Evolutionary conservation across 768 basidiomycete species (phyloP).

Genomic region (Coprinellus aureogranulatus): DNA sequence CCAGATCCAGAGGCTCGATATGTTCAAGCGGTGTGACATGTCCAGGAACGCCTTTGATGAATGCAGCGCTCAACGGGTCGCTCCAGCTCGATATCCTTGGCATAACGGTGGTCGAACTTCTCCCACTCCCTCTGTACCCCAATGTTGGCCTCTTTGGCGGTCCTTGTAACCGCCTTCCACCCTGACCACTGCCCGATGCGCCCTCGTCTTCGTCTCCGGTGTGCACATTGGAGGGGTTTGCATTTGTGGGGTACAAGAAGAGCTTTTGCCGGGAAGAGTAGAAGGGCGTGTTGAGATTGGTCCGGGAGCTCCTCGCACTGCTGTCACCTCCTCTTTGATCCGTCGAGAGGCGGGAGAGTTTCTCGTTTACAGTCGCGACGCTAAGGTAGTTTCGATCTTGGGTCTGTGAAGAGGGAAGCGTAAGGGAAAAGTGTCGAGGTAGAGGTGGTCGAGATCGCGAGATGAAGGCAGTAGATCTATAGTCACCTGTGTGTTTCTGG

Average conservation of each 20-base stretch:
- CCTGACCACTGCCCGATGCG: not conserved
- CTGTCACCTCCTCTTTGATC: not conserved
- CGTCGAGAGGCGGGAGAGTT: constrained; percentile 7
- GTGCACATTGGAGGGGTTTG: not conserved
- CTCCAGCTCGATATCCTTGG: constrained; percentile 20
- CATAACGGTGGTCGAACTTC: constrained; percentile 2
- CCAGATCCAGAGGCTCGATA: not conserved
- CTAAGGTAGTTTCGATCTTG: constrained; percentile 13
- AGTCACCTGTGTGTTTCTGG: constrained; percentile 22
- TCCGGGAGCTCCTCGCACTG: constrained; percentile 25
- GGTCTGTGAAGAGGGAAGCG: not conserved
- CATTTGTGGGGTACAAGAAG: constrained; percentile 12
- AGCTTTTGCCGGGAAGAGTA: constrained; percentile 28
- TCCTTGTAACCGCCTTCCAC: not conserved
- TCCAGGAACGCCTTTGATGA: not conserved
- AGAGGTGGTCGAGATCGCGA: constrained; percentile 10
- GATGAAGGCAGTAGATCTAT: constrained; percentile 25
- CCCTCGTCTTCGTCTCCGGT: not conserved
- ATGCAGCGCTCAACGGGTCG: constrained; percentile 23
- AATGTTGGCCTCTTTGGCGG: not conserved
- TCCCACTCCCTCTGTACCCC: not conserved
- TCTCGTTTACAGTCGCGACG: constrained; percentile 9
- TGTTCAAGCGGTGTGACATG: not conserved
- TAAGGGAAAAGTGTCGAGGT: constrained; percentile 7
- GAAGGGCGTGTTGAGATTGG: constrained; percentile 15